A percentile compares a stretch with the other conserved stretches of the same genome.
These are phyloP conservation scores for Eimeria acervulina DNA, from an alignment of 169 alveolate species.

Conservation along the genomic window DNA sequence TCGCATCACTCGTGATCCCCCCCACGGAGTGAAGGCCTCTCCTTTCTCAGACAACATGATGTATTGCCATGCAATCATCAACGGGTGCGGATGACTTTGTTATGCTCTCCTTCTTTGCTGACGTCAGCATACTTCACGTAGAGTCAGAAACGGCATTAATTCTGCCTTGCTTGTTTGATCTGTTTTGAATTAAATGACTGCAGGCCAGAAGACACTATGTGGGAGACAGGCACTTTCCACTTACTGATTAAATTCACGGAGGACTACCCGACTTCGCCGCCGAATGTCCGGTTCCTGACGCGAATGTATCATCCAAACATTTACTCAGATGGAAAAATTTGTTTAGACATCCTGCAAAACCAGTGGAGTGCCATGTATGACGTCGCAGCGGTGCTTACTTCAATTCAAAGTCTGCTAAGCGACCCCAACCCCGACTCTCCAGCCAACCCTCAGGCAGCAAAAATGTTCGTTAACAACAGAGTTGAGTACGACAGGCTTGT, in stretches of 20 bases:
- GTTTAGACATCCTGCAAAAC: conserved; percentile 96
- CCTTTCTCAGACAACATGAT: conserved; percentile 97
- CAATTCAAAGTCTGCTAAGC: conserved; percentile 96
- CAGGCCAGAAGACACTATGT: conserved; percentile 84
- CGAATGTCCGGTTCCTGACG: conserved; percentile 90
- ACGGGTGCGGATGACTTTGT: conserved; percentile 89
- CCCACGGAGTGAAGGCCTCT: conserved; percentile 96
- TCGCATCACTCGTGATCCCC: conserved; percentile 90
- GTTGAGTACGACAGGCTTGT: conserved; percentile 88
- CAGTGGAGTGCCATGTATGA: conserved; percentile 99
- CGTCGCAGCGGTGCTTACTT: conserved; percentile 97
- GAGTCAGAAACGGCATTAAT: background rate
- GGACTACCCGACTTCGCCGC: conserved; percentile 93
- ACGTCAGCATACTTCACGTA: background rate
- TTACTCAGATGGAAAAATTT: conserved; percentile 97
- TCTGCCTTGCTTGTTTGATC: background rate
- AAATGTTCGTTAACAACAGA: conserved; percentile 94
- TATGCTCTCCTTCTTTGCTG: background rate
- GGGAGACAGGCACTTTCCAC: conserved; percentile 90
- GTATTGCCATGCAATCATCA: conserved; percentile 97
- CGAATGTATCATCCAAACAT: conserved; percentile 93
- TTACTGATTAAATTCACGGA: conserved; percentile 91
- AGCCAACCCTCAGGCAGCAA: conserved; percentile 98
- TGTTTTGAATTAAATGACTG: background rate
- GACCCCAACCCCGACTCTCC: conserved; percentile 99